Percentiles rank a stretch among this genome's conserved stretches.
These are phyloP conservation scores for Candida tammaniensis DNA, from an alignment of 805 yeast species.

Conservation along the genomic window DNA sequence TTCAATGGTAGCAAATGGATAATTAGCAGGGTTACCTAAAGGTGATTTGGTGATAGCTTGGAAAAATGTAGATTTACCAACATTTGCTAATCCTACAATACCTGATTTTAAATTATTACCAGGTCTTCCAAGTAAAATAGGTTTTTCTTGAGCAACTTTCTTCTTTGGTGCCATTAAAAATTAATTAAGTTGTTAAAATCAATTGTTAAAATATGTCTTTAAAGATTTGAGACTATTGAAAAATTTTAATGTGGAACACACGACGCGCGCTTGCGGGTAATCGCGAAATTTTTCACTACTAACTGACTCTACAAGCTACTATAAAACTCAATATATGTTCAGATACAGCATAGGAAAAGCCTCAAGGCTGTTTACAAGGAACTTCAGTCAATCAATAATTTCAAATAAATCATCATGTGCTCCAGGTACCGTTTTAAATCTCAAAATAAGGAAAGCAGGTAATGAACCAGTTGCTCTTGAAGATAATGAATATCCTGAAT, in stretches of 20 bases:
- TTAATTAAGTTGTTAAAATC: no score
- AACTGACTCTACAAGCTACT: no score
- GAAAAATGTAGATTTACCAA: conserved; percentile 44
- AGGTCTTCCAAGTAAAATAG: conserved; percentile 75
- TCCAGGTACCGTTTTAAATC: conserved; percentile 70
- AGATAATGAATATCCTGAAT: conserved; percentile 87
- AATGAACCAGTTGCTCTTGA: conserved; percentile 84
- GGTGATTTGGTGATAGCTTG: conserved; percentile 58
- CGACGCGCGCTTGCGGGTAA: no score
- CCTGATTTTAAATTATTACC: conserved; percentile 56
- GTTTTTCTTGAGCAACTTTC: conserved; percentile 60
- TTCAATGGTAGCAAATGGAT: conserved; percentile 75
- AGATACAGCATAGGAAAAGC: no score
- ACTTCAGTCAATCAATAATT: no score
- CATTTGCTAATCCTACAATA: conserved; percentile 68
- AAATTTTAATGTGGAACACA: conserved; percentile 8
- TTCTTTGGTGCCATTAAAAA: conserved; percentile 70
- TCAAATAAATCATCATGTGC: conserved; percentile 45
- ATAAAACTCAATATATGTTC: no score
- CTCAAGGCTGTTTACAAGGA: no score
- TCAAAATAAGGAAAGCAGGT: conserved; percentile 76
- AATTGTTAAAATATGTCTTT: background rate
- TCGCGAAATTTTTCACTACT: no score
- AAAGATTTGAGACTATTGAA: conserved; percentile 4
- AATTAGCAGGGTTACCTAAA: conserved; percentile 53